phyloP scores from a whole-genome alignment of 108 stramenopile species.

The Skeletonema marinoi region DNA sequence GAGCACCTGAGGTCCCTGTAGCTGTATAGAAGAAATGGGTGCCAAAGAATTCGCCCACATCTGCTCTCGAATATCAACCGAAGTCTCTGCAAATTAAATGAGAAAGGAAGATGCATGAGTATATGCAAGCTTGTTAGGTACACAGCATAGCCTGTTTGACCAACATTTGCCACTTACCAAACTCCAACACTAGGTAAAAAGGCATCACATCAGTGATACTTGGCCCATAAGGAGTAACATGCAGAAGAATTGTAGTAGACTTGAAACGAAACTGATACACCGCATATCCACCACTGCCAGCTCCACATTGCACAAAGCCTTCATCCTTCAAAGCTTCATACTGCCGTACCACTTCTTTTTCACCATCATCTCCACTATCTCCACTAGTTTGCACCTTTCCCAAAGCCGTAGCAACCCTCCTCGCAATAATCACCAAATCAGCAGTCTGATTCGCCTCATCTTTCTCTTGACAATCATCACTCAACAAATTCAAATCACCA shows the following conservation, averaged over 20 bases:
- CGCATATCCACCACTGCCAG: constrained; percentile 62
- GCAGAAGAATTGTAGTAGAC: constrained; percentile 45
- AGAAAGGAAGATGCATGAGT: not conserved
- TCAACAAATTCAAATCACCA: constrained; percentile 50
- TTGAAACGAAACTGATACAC: constrained; percentile 42
- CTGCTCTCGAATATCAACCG: constrained; percentile 21
- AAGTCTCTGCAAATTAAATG: constrained; percentile 7
- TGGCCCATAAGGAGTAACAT: constrained; percentile 78
- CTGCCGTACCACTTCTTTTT: constrained; percentile 13
- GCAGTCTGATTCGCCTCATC: constrained; percentile 60
- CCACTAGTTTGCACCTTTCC: constrained; percentile 52
- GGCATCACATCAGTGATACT: constrained; percentile 70
- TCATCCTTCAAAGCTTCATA: constrained; percentile 32
- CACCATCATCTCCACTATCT: constrained; percentile 8
- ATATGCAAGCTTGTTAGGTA: not conserved
- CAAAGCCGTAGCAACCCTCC: constrained; percentile 60
- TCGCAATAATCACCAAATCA: constrained; percentile 53
- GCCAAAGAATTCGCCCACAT: constrained; percentile 44
- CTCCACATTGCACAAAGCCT: constrained; percentile 45
- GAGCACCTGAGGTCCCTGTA: constrained; percentile 34
- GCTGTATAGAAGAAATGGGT: not conserved
- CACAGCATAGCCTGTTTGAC: not conserved
- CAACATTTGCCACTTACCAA: not conserved
- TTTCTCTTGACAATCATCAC: constrained; percentile 64
- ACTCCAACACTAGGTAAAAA: constrained; percentile 65